Conservation (phyloP, 495 filamentous ascomycete species). For the Neurospora sp. region DNA sequence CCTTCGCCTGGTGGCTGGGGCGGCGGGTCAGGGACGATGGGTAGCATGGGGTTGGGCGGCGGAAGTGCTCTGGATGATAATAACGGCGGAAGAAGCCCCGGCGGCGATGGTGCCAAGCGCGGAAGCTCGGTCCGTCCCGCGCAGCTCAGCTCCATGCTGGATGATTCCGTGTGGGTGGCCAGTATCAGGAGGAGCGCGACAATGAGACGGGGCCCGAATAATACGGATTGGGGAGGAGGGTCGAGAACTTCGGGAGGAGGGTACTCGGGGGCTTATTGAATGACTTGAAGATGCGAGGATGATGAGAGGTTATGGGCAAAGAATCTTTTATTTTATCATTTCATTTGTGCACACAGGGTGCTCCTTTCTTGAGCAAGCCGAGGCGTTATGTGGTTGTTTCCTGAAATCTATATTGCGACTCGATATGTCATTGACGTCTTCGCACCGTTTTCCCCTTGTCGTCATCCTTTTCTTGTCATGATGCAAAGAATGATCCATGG, state of each 20-base stretch:
- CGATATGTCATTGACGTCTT: not conserved
- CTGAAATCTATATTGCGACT: not conserved
- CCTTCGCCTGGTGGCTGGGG: constrained; percentile 34
- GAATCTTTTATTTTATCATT: not conserved
- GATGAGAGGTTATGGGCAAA: not conserved
- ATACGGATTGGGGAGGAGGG: not conserved
- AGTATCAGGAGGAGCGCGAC: constrained; percentile 86
- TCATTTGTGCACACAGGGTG: not conserved
- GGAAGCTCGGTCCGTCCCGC: constrained; percentile 65
- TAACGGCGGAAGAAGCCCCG: constrained; percentile 24
- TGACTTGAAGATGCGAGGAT: not conserved
- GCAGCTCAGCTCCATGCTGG: constrained; percentile 71
- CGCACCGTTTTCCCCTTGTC: not conserved
- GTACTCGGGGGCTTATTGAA: constrained; percentile 4
- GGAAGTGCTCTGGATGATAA: constrained; percentile 4
- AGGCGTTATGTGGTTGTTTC: not conserved
- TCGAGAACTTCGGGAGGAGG: constrained; percentile 8
- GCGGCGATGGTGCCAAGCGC: constrained; percentile 33
- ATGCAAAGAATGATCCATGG: not conserved
- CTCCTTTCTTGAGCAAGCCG: not conserved
- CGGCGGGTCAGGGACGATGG: not conserved
- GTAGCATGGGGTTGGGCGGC: not conserved
- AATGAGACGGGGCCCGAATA: constrained; percentile 38
- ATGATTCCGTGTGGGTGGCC: constrained; percentile 83
- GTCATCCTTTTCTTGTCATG: not conserved